Base-by-base conservation (phyloP, 2,329 filamentous ascomycete genomes). In the Aspergillus viridinutans region DNA sequence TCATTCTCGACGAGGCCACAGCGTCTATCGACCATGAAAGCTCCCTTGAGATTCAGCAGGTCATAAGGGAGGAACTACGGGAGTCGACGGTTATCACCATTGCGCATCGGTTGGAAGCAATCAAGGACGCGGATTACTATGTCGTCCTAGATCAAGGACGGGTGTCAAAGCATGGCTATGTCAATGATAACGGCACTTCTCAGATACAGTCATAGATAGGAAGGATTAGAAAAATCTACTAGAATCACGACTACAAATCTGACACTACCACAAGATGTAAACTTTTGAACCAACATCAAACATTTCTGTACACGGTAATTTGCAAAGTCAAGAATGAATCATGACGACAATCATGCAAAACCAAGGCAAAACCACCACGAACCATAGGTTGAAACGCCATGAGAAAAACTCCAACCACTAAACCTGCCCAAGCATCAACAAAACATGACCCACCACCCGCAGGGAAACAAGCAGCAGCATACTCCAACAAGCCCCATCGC, bases 1-100 rank as follows among this genome's bases (percentile, higher is more conserved):
- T 89, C 9, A 82, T 89, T 52, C 78, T 89, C 66, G 86, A 89
- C 64, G 86, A 88, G 64, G 85, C 85, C 2, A 87, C 85, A 1
- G 85, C 85, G 2, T 84, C 81, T 50, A 85, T 87, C 59, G 85
- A 88, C 67, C 77, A 80, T 53, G 83, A 86, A 60, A 87, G 84
- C 1, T 83, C 84, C 17, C 64, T 73, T n/a, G 72, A 74, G 45
- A 73, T 74, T 4, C 72, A 75, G 61, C 68, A 71, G 50, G 69
- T 74, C 7, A 61, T 74, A 3, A 57, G 72, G 3, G 70, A 74
- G 50, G 72, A 75, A 57, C 62, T 75, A 61, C 61, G 61, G 28
- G 64, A 71, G 40, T 74, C 71, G 38, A 88, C 85, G 0, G 85
- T 88, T 14, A 80, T 88, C 55, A 85, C 83, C 0, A 85, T 88